Evolutionary conservation across 1,139 yeast genomes (phyloP).

Genomic region (Scheffersomyces quercinus): DNA sequence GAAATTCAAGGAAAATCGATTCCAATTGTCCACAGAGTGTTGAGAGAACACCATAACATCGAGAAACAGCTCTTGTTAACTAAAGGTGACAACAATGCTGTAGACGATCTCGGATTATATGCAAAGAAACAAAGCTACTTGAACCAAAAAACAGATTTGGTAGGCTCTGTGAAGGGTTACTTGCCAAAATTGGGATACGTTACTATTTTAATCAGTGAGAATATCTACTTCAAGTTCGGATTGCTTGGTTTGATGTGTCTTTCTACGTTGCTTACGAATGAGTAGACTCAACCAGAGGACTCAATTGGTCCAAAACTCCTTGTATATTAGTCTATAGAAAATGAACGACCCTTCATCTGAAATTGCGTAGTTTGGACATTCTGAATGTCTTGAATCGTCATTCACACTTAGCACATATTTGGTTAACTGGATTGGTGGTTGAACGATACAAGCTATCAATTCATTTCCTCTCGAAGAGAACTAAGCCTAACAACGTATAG

Average conservation of each 20-base stretch:
- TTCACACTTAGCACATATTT: no score
- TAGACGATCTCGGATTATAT: conserved; percentile 86
- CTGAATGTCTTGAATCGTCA: no score
- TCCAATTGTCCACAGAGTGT: conserved; percentile 94
- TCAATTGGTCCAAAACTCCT: no score
- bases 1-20: conserved; percentile 77
- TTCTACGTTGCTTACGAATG: conserved; percentile 53
- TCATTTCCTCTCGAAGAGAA: no score
- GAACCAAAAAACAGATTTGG: conserved; percentile 72
- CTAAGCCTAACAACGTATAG: no score
- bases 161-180: conserved; percentile 90
- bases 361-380: no score
- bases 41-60: conserved; percentile 68
- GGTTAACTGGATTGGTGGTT: no score
- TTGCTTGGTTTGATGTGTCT: conserved; percentile 69
- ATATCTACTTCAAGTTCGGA: conserved; percentile 70
- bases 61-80: conserved; percentile 78
- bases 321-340: no score
- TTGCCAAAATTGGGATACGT: conserved; percentile 91
- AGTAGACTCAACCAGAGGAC: conserved; percentile 17
- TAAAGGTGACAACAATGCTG: conserved; percentile 94
- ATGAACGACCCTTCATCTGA: no score
- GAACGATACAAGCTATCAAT: no score
- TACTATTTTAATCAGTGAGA: conserved; percentile 91
- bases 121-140: conserved; percentile 75